These are phyloP conservation scores for Xylariomycetidae sp. DNA, from an alignment of 2,329 filamentous ascomycete species.

Conservation along the genomic window DNA sequence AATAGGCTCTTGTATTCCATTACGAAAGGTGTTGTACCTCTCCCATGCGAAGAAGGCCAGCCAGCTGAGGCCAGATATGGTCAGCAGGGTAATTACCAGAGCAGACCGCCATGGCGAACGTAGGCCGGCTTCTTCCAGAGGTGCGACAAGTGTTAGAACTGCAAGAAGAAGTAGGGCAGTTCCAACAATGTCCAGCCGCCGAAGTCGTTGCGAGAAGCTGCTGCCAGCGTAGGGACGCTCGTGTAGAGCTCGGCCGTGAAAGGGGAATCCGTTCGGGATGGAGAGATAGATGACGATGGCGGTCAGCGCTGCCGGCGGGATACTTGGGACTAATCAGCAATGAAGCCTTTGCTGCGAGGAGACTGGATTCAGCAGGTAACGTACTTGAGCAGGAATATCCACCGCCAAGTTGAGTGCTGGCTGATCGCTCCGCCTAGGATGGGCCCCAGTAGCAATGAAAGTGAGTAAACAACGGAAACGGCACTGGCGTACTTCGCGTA, in stretches of 20 bases:
- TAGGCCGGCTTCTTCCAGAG: constrained; percentile 2
- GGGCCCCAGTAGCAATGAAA: constrained; percentile 12
- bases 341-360: background rate
- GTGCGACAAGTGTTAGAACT: background rate
- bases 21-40: background rate
- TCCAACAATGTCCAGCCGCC: constrained; percentile 1
- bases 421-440: constrained; percentile 17
- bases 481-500: constrained; percentile 7
- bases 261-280: constrained; percentile 4
- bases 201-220: background rate
- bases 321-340: constrained; percentile 1
- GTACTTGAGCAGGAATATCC: constrained; percentile 18
- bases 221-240: background rate
- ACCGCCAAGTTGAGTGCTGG: constrained; percentile 14
- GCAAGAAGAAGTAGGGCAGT: constrained; percentile 1
- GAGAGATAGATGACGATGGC: background rate
- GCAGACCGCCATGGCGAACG: constrained; percentile 2
- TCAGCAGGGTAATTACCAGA: constrained; percentile 1
- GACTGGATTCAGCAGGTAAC: background rate
- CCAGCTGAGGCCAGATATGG: background rate
- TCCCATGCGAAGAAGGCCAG: constrained; percentile 2
- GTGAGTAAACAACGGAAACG: constrained; percentile 8
- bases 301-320: background rate
- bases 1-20: background rate
- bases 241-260: background rate